Evolutionary conservation across 2,329 filamentous ascomycete species (phyloP), one percentile per base, ranked within the genome.

Genomic region (Xylariaceae sp.): DNA sequence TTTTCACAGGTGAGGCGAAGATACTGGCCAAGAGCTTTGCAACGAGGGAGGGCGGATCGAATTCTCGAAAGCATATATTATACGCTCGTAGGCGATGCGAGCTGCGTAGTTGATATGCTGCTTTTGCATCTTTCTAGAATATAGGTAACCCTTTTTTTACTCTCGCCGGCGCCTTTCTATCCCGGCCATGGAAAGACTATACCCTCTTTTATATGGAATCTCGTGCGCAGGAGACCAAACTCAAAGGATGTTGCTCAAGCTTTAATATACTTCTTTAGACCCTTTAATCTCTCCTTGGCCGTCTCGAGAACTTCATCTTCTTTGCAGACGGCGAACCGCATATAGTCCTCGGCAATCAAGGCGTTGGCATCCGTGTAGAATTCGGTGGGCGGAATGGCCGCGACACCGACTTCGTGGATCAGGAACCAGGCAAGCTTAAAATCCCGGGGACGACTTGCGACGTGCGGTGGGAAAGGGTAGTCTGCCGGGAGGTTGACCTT

Each of bases 401-500:
- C 94, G 31, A 99, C 90, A 7, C 94, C 94, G 26, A 99, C 78
- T 75, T 99, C 92, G 70, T 91, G 91, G 72, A 99, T 99, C 65
- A 96, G 74, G 75, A 97, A 97, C 92, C 92, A 99, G 37, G 85
- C 84, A 46, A 99, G 81, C 77, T 95, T 89, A 75, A 97, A 99
- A 71, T 99, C 94, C 32, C 94, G 80, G 29, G 94, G 90, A 1
- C 94, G 83, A 66, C 79, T 85, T 11, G 88, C 89, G 37, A 99
- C 92, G 68, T 96, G 90, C 1, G 86, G 78, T 31, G 94, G 94
- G 77, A 97, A 97, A 0, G 86, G 81, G 71, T 97, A 99, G 68
- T 85, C 85, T 3, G 79, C 80, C 0, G 94, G 94, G 4, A 99
- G 70, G 69, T 88, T 84, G 54, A 99, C 89, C 69, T 92, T 91